phyloP scores from a whole-genome alignment of 768 basidiomycete species.

The Leccinum aurantiacum region DNA sequence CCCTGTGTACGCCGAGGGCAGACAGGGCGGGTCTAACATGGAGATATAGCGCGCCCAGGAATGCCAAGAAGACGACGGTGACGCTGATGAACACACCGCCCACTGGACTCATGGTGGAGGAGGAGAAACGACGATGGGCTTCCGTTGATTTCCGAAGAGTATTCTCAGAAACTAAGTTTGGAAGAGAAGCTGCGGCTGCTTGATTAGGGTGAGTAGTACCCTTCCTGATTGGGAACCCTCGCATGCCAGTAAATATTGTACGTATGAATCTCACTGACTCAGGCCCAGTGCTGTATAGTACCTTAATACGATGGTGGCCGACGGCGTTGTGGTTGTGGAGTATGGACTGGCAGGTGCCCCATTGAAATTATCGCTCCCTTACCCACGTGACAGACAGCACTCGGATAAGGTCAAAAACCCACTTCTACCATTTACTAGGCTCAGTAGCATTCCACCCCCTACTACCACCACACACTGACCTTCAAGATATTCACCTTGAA shows the following conservation, averaged over 20 bases:
- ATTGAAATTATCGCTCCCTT: too few species aligned
- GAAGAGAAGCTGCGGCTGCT: neutral
- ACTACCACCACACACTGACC: neutral
- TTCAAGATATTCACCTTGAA: neutral
- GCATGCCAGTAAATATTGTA: too few species aligned
- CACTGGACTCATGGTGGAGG: neutral
- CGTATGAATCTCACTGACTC: too few species aligned
- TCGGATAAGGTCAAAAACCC: neutral
- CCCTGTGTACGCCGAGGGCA: slow-evolving; percentile 45
- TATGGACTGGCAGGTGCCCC: too few species aligned
- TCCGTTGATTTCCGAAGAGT: neutral
- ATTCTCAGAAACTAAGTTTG: neutral
- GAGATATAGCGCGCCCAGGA: slow-evolving; percentile 48
- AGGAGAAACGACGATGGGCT: neutral
- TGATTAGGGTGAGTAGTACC: too few species aligned
- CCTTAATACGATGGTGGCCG: too few species aligned
- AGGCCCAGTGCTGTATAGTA: too few species aligned
- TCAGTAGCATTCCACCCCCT: too few species aligned
- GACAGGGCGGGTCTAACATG: slow-evolving; percentile 46
- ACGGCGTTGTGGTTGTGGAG: too few species aligned
- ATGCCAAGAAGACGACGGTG: slow-evolving; percentile 35
- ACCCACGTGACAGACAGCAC: neutral
- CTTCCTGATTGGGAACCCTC: too few species aligned
- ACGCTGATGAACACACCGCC: slow-evolving; percentile 1
- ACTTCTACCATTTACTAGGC: too few species aligned